Evolutionary conservation across 257 asterid genomes (phyloP).

Genomic region (Solanum tacnaense): DNA sequence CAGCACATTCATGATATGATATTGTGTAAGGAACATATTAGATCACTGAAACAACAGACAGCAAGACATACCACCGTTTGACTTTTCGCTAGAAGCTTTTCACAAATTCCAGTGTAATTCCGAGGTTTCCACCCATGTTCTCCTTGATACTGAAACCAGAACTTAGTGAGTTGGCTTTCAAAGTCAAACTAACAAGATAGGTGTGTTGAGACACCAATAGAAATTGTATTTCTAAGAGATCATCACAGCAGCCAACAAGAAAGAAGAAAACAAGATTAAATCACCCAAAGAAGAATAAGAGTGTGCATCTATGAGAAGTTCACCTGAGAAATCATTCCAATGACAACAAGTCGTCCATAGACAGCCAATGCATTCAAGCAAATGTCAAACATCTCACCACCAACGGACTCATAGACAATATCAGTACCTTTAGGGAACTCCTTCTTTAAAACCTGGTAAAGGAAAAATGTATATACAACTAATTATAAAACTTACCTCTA

Average conservation of each 20-base stretch:
- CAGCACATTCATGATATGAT: not conserved
- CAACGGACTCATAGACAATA: conserved; percentile 84
- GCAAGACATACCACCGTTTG: conserved; percentile 74
- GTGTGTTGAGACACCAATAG: not conserved
- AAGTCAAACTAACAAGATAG: not conserved
- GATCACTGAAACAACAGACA: not conserved
- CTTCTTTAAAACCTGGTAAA: conserved; percentile 54
- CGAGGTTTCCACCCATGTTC: conserved; percentile 85
- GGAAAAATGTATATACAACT: not conserved
- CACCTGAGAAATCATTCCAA: conserved; percentile 98
- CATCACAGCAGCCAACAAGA: not conserved
- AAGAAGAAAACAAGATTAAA: not conserved
- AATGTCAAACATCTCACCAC: conserved; percentile 82
- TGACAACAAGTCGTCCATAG: conserved; percentile 83
- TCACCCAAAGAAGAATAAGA: not conserved
- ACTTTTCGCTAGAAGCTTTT: conserved; percentile 84
- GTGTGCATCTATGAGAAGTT: not conserved
- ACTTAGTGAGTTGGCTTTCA: not conserved
- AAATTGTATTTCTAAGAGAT: not conserved
- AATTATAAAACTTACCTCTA: not conserved
- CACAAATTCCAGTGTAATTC: conserved; percentile 74
- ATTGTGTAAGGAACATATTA: not conserved
- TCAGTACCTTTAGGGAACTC: conserved; percentile 93
- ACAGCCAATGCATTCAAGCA: conserved; percentile 82
- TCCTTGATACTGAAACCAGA: conserved; percentile 78